Percentiles rank a stretch among this genome's conserved stretches.
Evolutionary conservation across 2,329 filamentous ascomycete species (phyloP).

Genomic region (Microsporum ferrugineum): DNA sequence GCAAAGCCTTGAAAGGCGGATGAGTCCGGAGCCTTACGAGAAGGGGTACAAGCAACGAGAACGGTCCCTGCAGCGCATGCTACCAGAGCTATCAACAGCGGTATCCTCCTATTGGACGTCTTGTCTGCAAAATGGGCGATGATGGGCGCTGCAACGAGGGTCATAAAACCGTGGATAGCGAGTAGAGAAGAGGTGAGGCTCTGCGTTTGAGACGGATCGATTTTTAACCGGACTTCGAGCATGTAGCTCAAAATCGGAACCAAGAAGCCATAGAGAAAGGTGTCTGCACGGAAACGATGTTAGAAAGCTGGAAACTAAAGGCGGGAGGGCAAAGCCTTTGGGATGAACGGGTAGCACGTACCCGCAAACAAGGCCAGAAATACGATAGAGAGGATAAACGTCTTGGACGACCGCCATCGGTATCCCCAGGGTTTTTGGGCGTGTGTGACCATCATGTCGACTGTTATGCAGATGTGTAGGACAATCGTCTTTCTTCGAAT

Average conservation of each 20-base stretch:
- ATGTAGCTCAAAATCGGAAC: constrained; percentile 24
- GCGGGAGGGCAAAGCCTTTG: not conserved
- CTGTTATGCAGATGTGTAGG: not conserved
- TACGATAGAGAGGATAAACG: not conserved
- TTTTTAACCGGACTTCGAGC: constrained; percentile 19
- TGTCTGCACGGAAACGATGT: constrained; percentile 14
- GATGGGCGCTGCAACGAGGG: constrained; percentile 17
- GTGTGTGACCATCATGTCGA: not conserved
- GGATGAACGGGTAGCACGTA: not conserved
- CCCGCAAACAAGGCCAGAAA: not conserved
- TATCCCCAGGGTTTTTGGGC: not conserved
- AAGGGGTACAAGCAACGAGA: not conserved
- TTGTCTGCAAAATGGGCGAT: constrained; percentile 20
- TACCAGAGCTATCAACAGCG: constrained; percentile 19
- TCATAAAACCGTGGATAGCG: constrained; percentile 18
- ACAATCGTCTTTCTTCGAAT: no score
- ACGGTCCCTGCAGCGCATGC: constrained; percentile 19
- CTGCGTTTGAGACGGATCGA: constrained; percentile 19
- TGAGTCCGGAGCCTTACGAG: not conserved
- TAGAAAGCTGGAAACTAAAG: not conserved
- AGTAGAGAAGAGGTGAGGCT: constrained; percentile 19
- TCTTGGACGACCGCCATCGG: not conserved
- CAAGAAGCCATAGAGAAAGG: constrained; percentile 23
- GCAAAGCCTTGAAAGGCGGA: no score
- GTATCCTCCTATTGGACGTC: constrained; percentile 16